phyloP scores from a whole-genome alignment of 768 basidiomycete genomes.

The Suillus spraguei region DNA sequence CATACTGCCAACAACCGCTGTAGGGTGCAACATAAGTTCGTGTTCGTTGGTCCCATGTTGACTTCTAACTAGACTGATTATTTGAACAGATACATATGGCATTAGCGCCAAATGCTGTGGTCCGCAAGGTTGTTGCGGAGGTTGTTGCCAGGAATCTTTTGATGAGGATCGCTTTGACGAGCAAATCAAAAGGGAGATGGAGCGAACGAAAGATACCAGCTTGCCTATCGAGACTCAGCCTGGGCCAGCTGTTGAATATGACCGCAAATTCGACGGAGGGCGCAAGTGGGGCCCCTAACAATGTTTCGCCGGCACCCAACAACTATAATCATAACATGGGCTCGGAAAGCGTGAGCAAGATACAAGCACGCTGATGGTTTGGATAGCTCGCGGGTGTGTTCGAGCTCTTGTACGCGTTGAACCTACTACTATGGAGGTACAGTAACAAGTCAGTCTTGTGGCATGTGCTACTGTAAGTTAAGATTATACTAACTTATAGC shows the following conservation, averaged over 20 bases:
- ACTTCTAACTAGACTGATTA: neutral
- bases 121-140: slow-evolving; percentile 28
- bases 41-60: neutral
- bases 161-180: slow-evolving; percentile 33
- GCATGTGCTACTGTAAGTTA: neutral
- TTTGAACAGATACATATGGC: slow-evolving; percentile 25
- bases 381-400: neutral
- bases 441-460: neutral
- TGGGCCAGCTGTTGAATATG: slow-evolving; percentile 5
- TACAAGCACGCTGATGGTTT: neutral
- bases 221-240: slow-evolving; percentile 26
- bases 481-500: neutral
- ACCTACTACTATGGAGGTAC: neutral
- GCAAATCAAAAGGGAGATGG: slow-evolving; percentile 27
- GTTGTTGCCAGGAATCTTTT: slow-evolving; percentile 31
- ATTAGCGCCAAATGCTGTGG: slow-evolving; percentile 27
- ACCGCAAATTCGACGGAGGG: neutral
- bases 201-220: slow-evolving; percentile 18
- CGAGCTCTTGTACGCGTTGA: neutral
- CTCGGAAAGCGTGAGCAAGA: neutral
- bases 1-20: slow-evolving; percentile 14
- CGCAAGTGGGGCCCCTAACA: neutral
- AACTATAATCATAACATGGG: neutral
- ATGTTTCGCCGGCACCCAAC: neutral
- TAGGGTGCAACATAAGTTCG: slow-evolving; percentile 29